These are phyloP conservation scores for Sugiyamaella paludigena DNA, from an alignment of 1,139 yeast genomes.

Conservation along the genomic window DNA sequence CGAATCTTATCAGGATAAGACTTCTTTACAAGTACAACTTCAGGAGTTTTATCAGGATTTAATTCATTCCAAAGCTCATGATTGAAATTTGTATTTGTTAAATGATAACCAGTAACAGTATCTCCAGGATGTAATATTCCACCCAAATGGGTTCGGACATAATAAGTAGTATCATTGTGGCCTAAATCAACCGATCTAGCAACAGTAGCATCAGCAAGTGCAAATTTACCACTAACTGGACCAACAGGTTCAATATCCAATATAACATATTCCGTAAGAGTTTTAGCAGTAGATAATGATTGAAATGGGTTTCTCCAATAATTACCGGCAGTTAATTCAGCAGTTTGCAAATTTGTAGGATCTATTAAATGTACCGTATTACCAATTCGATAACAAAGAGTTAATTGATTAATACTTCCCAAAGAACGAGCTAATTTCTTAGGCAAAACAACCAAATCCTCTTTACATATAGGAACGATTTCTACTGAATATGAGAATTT, in stretches of 20 bases:
- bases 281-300: constrained; percentile 71
- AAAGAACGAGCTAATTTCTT: constrained; percentile 75
- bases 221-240: constrained; percentile 67
- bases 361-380: constrained; percentile 83
- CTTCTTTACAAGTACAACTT: constrained; percentile 89
- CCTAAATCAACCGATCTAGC: constrained; percentile 91
- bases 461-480: constrained; percentile 94
- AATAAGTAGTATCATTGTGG: constrained; percentile 73
- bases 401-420: constrained; percentile 58
- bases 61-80: constrained; percentile 79
- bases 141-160: constrained; percentile 88
- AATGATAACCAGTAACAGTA: constrained; percentile 85
- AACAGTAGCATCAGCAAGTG: constrained; percentile 86
- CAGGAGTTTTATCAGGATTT: constrained; percentile 60
- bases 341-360: constrained; percentile 71
- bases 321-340: constrained; percentile 66
- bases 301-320: constrained; percentile 85
- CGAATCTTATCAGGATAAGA: constrained; percentile 78
- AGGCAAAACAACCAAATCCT: constrained; percentile 90
- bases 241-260: constrained; percentile 95
- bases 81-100: constrained; percentile 83
- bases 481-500: constrained; percentile 92
- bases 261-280: constrained; percentile 80
- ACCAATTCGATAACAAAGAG: constrained; percentile 78
- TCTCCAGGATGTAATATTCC: constrained; percentile 96